Evolutionary conservation across 225 moss, liverwort and hornwort genomes (phyloP), one percentile per base, ranked within the genome.

Genomic region (Lunularia cruciata): DNA sequence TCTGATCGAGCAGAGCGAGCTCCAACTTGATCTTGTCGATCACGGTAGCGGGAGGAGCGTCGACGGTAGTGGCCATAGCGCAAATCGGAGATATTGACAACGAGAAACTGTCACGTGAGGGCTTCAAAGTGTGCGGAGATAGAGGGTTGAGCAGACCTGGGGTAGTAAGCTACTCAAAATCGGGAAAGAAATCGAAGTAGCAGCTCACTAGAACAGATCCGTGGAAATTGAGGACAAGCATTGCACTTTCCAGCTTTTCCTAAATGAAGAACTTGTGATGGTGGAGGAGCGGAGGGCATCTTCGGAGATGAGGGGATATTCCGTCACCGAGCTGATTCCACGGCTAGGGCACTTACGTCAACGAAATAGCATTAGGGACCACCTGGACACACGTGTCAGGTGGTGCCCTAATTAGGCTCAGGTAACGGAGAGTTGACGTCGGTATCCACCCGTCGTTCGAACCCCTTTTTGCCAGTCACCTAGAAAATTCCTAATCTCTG

Each of bases 1-100:
- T 94, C 89, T 89, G 94, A 75, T 87, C 56, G 35, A 94, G 94
- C 27, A 85, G 80, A 8, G 87, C 87, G 67, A 91, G 79, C 85
- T 94, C 94, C 63, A 94, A 84, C 69, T 87, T 87, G 72, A 94
- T 85, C 63, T 76, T 83, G 47, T 85, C 87, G 54, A 94, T 80
- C 72, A 85, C 79, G 62, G 79, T 18, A 40, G 72, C 74, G 25
- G 91, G 86, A 35, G 90, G 36, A 45, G 83, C 68, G 0, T 79
- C 78, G 36, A 73, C 43, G 2, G 63, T 72, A 3, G 82, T 60
- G 69, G 90, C 87, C 88, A 90, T 89, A 38, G 78, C 65, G 57
- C 31, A 30, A 39, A 15, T 1, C 16, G 37, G 20, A 0, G 0
- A 63, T 39, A 42, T 62, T 34, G 32, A 30, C 5, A 1, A 18